Conservation (phyloP, 106 monocot species). For the Alisma plantagoaquatica region DNA sequence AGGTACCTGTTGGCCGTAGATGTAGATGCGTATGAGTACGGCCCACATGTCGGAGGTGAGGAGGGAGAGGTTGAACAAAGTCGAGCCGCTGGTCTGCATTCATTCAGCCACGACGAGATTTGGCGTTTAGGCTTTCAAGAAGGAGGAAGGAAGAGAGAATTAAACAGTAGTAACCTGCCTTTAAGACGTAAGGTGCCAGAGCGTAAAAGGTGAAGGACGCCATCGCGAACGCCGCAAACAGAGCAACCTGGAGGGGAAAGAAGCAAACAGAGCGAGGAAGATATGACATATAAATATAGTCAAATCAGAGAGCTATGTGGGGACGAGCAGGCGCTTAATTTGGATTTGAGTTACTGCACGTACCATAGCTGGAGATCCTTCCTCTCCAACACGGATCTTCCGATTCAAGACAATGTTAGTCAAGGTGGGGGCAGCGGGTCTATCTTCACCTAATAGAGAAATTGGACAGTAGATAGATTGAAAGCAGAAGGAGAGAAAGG, state of each 20-base stretch:
- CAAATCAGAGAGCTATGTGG: too few species aligned
- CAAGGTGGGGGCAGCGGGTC: not conserved
- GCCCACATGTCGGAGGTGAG: constrained; percentile 75
- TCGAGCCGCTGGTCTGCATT: constrained; percentile 67
- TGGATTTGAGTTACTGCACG: too few species aligned
- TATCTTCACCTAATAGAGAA: not conserved
- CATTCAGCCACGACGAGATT: not conserved
- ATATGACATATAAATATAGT: too few species aligned
- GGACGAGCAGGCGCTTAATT: too few species aligned
- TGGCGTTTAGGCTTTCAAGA: not conserved
- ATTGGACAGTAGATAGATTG: not conserved
- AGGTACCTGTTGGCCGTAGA: constrained; percentile 50
- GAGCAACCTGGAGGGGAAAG: constrained; percentile 4
- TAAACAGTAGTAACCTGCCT: too few species aligned
- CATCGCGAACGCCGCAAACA: constrained; percentile 43
- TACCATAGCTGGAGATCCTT: constrained; percentile 47
- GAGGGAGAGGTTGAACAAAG: constrained; percentile 76
- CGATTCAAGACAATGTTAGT: constrained; percentile 1
- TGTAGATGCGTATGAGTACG: constrained; percentile 41
- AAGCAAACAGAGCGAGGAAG: too few species aligned
- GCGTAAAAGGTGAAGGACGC: constrained; percentile 39
- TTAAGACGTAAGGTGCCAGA: constrained; percentile 33
- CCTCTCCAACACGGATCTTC: constrained; percentile 55
- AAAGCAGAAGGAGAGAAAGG: constrained; percentile 9
- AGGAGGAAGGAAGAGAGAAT: not conserved